Base-by-base conservation (phyloP, 2,329 filamentous ascomycete species). In the Fusarium poae region DNA sequence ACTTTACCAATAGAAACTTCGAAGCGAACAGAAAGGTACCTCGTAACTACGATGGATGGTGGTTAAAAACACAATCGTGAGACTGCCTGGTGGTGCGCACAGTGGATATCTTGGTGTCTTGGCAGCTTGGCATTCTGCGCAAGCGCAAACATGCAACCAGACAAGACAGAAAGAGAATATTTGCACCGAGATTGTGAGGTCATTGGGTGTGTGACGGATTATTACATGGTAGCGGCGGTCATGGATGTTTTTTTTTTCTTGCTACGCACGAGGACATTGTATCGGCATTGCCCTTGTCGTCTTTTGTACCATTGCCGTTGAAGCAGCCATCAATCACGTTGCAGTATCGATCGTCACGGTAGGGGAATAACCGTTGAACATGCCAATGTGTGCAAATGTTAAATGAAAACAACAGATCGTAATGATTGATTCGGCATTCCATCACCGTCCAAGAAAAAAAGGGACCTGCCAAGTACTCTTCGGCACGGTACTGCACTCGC, bases 101-200 rank as follows among this genome's bases (percentile, higher is more conserved):
- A 35, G 69, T 71, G 71, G 71, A 35, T 53, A 58, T 70, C 57
- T 66, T 71, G 58, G 59, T 53, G 61, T 34, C 71, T 73, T 73
- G 71, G 71, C 72, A 49, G 37, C 57, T 62, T 71, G 64, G 61
- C 67, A 42, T 25, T 25, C 35, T 51, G 51, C 40, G 53, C 63
- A 63, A 71, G 51, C 43, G 53, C 60, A 63, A 71, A 68, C 57
- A 51, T 57, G 62, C 45, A 52, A 56, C 23, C 27, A 37, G 29
- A 56, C 12, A 52, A 42, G 32, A 49, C 49, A 54, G 34, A 46
- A 64, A 53, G 51, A 66, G 50, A 65, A 60, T 59, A 56, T 60
- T 62, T 59, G 62, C 62, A 55, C 35, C 46, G 21, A 29, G 20
- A 42, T 59, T 68, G 62, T 68, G 70, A 74, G 70, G 70, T 74